These are phyloP conservation scores for Paraglomus occultum DNA, from an alignment of 192 early-diverging fungal genomes.

Conservation along the genomic window DNA sequence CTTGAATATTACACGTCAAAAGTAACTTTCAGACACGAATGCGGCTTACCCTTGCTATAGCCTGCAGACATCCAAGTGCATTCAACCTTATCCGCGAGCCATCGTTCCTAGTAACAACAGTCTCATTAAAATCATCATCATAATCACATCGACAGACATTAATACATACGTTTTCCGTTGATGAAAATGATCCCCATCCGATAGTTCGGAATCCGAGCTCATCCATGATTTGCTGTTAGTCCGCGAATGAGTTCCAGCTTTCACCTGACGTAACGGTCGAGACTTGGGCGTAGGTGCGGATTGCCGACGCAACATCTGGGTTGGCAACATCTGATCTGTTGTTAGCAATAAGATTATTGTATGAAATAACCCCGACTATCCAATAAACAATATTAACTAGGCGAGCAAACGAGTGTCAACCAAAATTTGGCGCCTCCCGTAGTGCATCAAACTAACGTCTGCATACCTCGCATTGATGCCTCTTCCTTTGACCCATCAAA, in stretches of 20 bases:
- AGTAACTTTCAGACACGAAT: not conserved
- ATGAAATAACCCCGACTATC: too few relatives aligned
- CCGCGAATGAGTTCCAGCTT: not conserved
- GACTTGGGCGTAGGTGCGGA: not conserved
- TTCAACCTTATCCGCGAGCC: slow-evolving; percentile 45
- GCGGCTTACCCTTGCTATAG: slow-evolving; percentile 41
- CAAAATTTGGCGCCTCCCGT: too few relatives aligned
- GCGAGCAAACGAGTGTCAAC: not conserved
- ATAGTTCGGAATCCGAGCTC: slow-evolving; percentile 58
- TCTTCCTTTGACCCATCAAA: slow-evolving; percentile 25
- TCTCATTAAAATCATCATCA: not conserved
- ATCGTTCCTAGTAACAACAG: slow-evolving; percentile 4
- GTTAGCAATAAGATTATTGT: too few relatives aligned
- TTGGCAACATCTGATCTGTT: too few relatives aligned
- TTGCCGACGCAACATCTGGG: not conserved
- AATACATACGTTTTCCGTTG: slow-evolving; percentile 16
- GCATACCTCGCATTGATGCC: not conserved
- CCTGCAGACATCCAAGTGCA: slow-evolving; percentile 50
- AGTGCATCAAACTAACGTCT: too few relatives aligned
- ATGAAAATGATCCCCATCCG: slow-evolving; percentile 37
- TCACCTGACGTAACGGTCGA: not conserved
- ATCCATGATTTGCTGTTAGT: slow-evolving; percentile 15
- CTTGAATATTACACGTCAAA: not conserved
- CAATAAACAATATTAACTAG: not conserved
- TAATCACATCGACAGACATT: not conserved